Base-by-base conservation (phyloP, 768 basidiomycete genomes). In the Panaeolus papilionaceus region DNA sequence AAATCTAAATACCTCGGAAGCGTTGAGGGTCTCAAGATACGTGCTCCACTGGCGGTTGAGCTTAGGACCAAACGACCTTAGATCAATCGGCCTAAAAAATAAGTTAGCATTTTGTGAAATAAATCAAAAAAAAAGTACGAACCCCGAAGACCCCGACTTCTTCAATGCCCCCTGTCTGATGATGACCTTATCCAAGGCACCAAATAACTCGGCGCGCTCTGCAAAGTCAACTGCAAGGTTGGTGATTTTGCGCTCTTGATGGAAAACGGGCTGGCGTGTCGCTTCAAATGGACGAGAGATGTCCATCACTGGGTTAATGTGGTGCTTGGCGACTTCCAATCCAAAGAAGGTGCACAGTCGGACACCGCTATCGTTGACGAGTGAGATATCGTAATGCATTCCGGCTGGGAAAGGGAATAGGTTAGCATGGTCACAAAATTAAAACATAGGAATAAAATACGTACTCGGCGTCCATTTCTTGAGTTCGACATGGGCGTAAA, bases 401-500 rank as follows among this genome's bases (percentile, higher is more conserved):
- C 67, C 63, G 40, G 74, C 74, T 75, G 63, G 20, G 4, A 14
- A 14, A 37, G 14, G 11, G 1, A 33, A 37, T 14, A 33, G 6
- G 54, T 58, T 12, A 5, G 23, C 23, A 39, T 64, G n/a, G 37
- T 61, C 14, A 10, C 51, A 42, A 45, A 11, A 20, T 16, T 33
- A 33, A 3, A 6, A 14, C 44, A 23, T 12, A 18, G 11, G 16
- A 38, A 54, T 47, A 42, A 37, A 18, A 12, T 12, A 9, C 68
- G 42, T 62, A 74, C 75, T 71, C 23, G 80, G 80, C 5, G 70
- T 66, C 79, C 80, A 82, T 2, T 65, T 45, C 38, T 63, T 64
- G 39, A 77, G 67, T 11, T 69, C 64, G 18, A 72, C 68, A 64
- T 79, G 71, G 0, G 74, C 71, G 47, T 74, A 79, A 0, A 78